Percentiles rank a stretch among this genome's conserved stretches.
Conservation (phyloP, 75 land plant genomes). For the Selaginella moellendorffii region DNA sequence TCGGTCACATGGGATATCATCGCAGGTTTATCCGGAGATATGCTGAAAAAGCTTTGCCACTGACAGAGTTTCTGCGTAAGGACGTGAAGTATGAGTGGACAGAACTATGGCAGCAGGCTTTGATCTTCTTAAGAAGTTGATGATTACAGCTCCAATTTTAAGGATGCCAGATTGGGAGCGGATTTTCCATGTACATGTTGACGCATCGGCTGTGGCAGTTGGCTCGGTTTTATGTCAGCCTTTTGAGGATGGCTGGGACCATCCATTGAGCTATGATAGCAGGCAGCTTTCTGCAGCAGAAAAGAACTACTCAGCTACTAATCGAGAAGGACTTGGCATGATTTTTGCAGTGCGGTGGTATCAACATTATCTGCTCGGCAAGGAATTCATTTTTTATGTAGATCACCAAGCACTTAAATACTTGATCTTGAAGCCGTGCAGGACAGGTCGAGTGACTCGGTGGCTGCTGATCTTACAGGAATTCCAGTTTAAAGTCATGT, state of each 20-base stretch:
- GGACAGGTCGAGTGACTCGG: background rate
- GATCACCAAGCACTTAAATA: too few relatives aligned
- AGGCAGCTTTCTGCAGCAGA: background rate
- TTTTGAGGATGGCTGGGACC: too few relatives aligned
- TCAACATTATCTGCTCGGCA: background rate
- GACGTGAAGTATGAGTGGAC: too few relatives aligned
- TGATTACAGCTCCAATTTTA: slow-evolving; percentile 7
- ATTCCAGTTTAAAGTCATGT: background rate
- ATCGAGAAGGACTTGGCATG: background rate
- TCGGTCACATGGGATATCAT: too few relatives aligned
- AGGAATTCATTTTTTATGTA: too few relatives aligned
- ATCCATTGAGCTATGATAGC: too few relatives aligned
- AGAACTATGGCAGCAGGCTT: too few relatives aligned
- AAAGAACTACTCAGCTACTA: background rate
- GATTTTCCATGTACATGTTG: slow-evolving; percentile 12
- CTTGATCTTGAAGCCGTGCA: background rate
- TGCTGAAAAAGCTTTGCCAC: too few relatives aligned
- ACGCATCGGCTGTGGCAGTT: slow-evolving; percentile 8
- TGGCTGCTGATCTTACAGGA: background rate
- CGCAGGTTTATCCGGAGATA: too few relatives aligned
- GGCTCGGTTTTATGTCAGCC: slow-evolving; percentile 11
- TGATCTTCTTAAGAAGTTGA: background rate
- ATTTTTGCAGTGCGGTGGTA: background rate
- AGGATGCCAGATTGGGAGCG: slow-evolving; percentile 6
- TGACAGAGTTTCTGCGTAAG: too few relatives aligned